Evolutionary conservation across 345 rosid genomes (phyloP).

Genomic region (Boechera stricta): DNA sequence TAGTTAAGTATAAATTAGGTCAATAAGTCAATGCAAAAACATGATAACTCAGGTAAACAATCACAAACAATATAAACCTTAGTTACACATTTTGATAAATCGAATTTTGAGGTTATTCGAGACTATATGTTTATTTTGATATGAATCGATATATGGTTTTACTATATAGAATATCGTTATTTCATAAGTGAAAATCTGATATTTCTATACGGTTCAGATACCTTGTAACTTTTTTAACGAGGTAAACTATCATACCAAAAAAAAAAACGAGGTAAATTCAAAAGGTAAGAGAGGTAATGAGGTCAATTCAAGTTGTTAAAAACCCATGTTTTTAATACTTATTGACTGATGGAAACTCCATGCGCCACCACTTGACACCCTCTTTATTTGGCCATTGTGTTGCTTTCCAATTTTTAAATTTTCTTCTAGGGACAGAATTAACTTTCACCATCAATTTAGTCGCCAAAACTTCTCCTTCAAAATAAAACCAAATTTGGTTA

Average conservation of each 20-base stretch:
- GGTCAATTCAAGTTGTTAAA: not conserved
- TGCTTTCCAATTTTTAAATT: not conserved
- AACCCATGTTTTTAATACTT: not conserved
- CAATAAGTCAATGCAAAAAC: too few species aligned
- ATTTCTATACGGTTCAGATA: too few species aligned
- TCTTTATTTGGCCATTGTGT: conserved; percentile 19
- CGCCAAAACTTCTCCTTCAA: not conserved
- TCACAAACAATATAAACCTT: not conserved
- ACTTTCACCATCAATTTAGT: not conserved
- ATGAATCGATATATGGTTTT: too few species aligned
- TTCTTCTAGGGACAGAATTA: not conserved
- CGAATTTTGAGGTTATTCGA: not conserved
- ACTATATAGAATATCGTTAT: too few species aligned
- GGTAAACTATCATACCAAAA: too few species aligned
- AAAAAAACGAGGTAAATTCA: too few species aligned
- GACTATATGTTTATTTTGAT: not conserved
- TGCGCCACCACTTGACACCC: conserved; percentile 23
- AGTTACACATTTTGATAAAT: not conserved
- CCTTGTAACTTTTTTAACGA: too few species aligned
- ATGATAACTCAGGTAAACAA: too few species aligned
- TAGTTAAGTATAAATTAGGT: too few species aligned
- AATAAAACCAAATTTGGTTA: not conserved
- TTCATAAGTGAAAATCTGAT: too few species aligned
- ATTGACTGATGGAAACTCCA: conserved; percentile 17
- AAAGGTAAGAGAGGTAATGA: too few species aligned